Evolutionary conservation across 441 rosid genomes (phyloP), one percentile per base, ranked within the genome.

Genomic region (Syzygium malaccense): DNA sequence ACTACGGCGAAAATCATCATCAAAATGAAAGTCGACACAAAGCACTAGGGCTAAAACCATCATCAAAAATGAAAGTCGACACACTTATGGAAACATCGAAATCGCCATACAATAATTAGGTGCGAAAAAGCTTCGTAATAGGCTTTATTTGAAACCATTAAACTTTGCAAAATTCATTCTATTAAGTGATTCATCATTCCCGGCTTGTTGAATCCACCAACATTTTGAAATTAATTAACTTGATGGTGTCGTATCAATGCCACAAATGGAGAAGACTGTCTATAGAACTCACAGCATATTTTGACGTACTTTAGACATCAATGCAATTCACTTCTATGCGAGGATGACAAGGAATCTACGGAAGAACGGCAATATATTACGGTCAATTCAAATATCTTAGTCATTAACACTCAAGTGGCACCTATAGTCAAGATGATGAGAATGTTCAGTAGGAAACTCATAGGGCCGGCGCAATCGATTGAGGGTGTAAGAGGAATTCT

Each of bases 181-280:
- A 71, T 71, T 37, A 1, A 20, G 45, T 37, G 14, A 71, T 37
- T 37, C 0, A 71, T 71, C 28, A 71, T 71, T 37, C 15, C n/a
- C 1, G 25, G 0, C 80, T 71, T 71, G 49, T 71, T 71, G 5
- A 7, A 26, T 3, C 8, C 49, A 8, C 5, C 1, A 0, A 68
- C 23, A 33, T 33, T 68, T 19, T 68, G 79, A 68, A 68, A 33
- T 32, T 68, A 68, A 19, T 33, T 68, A 10, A 68, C 80, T 20
- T 71, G 28, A 33, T 71, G 20, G 28, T 37, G 28, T 20, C 80
- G 20, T 19, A 37, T 71, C 28, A 41, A 33, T 68, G 80, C 80
- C 49, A 71, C 3, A 58, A 12, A 26, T 58, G 64, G 28, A 58
- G 64, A 58, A 26, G 80, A 23, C 17, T 23, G 9, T 45, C 28